Conservation (phyloP, 2,329 filamentous ascomycete species). For the Claviceps fusiformis region DNA sequence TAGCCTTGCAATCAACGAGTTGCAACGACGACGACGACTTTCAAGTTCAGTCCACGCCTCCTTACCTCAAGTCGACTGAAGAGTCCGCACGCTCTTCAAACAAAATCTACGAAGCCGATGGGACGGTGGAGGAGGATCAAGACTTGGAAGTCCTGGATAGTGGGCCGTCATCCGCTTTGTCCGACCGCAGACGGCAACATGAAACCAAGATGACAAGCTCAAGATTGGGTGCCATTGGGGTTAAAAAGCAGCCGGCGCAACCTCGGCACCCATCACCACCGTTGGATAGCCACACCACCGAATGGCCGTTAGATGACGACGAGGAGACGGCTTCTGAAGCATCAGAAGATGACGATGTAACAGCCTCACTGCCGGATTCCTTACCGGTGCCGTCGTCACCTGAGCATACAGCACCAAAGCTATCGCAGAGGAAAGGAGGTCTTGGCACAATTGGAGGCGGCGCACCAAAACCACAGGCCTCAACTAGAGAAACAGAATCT, state of each 20-base stretch:
- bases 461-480: slow-evolving; percentile 10
- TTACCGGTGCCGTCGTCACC: slow-evolving; percentile 12
- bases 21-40: slow-evolving; percentile 32
- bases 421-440: slow-evolving; percentile 14
- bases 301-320: slow-evolving; percentile 11
- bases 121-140: slow-evolving; percentile 21
- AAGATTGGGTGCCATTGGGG: slow-evolving; percentile 24
- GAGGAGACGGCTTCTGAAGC: slow-evolving; percentile 32
- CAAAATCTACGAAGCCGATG: slow-evolving; percentile 13
- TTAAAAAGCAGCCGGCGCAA: slow-evolving; percentile 17
- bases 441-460: slow-evolving; percentile 29
- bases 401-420: slow-evolving; percentile 6
- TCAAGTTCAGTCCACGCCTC: slow-evolving; percentile 35
- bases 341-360: slow-evolving; percentile 19
- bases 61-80: slow-evolving; percentile 18
- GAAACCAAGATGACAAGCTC: slow-evolving; percentile 9
- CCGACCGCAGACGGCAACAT: slow-evolving; percentile 8
- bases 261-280: slow-evolving; percentile 10
- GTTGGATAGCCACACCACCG: slow-evolving; percentile 1
- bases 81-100: slow-evolving; percentile 9
- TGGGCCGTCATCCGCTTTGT: slow-evolving; percentile 8
- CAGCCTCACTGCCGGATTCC: slow-evolving; percentile 11
- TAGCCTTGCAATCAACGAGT: slow-evolving; percentile 6
- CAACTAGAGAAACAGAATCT: not conserved
- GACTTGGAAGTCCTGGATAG: slow-evolving; percentile 9